Evolutionary conservation across 1,284 basidiomycete genomes (phyloP).

Genomic region (Pseudozyma sp.): DNA sequence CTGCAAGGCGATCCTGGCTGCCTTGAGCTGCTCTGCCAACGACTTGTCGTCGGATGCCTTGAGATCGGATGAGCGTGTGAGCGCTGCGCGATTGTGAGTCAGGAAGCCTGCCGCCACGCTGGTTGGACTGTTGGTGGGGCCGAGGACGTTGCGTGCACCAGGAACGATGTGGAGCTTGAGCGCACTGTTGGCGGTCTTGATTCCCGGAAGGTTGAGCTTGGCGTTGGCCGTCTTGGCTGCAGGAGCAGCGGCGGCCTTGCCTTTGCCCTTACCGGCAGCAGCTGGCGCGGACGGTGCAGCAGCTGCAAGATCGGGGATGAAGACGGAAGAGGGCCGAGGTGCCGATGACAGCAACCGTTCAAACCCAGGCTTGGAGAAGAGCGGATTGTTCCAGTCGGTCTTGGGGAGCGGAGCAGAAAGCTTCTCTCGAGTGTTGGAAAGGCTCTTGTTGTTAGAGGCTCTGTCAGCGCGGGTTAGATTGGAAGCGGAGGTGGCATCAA

Average conservation of each 20-base stretch:
- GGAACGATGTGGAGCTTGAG: constrained; percentile 43
- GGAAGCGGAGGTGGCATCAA: constrained; percentile 22
- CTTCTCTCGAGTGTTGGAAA: constrained; percentile 5
- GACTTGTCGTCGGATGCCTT: constrained; percentile 21
- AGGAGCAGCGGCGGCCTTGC: constrained; percentile 22
- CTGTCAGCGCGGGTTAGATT: constrained; percentile 1
- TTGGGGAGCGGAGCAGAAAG: constrained; percentile 18
- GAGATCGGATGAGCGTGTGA: background rate
- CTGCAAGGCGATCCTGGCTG: constrained; percentile 27
- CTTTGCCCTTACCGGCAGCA: constrained; percentile 31
- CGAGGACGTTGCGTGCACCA: constrained; percentile 35
- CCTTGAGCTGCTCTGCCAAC: constrained; percentile 32
- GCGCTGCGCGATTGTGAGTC: constrained; percentile 11
- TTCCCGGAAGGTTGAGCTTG: constrained; percentile 35
- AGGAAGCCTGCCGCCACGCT: constrained; percentile 18
- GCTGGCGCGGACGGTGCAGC: constrained; percentile 17
- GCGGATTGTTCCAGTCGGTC: constrained; percentile 44
- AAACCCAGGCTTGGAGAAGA: constrained; percentile 34
- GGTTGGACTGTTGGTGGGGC: constrained; percentile 30
- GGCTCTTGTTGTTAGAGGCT: constrained; percentile 8
- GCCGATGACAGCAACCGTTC: constrained; percentile 24
- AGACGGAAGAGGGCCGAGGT: constrained; percentile 24
- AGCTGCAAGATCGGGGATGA: constrained; percentile 22
- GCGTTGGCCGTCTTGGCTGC: constrained; percentile 4
- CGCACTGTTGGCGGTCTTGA: constrained; percentile 40